phyloP scores from a whole-genome alignment of 2,329 filamentous ascomycete genomes.

The Lasiodiplodia hormozganensis region DNA sequence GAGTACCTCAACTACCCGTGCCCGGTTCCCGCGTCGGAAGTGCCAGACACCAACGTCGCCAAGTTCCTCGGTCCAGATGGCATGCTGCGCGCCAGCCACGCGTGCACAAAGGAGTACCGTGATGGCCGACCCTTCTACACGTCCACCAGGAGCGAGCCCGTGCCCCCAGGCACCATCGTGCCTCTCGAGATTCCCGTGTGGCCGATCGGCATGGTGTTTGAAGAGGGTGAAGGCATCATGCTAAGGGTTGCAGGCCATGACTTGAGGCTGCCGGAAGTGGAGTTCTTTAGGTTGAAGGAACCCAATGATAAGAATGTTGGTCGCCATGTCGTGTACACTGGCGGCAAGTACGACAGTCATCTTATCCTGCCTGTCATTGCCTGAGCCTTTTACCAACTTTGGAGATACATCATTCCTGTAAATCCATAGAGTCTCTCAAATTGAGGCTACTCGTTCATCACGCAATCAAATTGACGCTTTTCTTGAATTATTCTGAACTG shows the following conservation, averaged over 20 bases:
- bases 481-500: no score
- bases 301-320: constrained; percentile 6
- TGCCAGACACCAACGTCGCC: constrained; percentile 30
- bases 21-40: constrained; percentile 22
- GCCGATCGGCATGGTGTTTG: constrained; percentile 56
- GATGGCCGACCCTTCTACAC: constrained; percentile 15
- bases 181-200: constrained; percentile 58
- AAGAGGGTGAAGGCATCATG: constrained; percentile 46
- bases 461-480: no score
- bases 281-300: neutral
- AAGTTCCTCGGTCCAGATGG: constrained; percentile 32
- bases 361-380: constrained; percentile 11
- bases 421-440: no score
- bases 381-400: neutral
- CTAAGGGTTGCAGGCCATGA: constrained; percentile 17
- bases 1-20: constrained; percentile 23
- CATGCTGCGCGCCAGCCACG: constrained; percentile 33
- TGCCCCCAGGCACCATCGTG: constrained; percentile 51
- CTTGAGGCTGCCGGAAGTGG: constrained; percentile 10
- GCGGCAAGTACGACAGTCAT: constrained; percentile 9
- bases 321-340: constrained; percentile 14
- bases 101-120: constrained; percentile 10
- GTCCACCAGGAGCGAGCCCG: constrained; percentile 51
- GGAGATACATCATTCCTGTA: no score
- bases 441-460: no score